phyloP scores from a whole-genome alignment of 2,329 filamentous ascomycete species.

The Claviceps africana region DNA sequence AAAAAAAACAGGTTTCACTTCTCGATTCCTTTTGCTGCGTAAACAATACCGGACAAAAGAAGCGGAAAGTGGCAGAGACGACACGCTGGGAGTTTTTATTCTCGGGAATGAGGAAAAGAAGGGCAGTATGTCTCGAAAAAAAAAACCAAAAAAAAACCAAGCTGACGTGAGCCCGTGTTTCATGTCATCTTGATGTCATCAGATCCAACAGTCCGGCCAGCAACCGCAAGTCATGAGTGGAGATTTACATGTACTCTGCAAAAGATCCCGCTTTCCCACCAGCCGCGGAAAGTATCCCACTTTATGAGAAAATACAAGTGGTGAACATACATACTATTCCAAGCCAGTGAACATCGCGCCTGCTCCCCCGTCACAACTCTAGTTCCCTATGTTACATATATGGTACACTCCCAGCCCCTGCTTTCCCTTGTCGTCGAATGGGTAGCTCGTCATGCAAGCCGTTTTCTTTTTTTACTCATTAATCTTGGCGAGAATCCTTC shows the following conservation, averaged over 20 bases:
- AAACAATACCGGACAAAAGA: too few relatives aligned
- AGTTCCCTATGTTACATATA: conserved; percentile 20
- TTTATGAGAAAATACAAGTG: neutral
- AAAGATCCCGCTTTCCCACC: conserved; percentile 11
- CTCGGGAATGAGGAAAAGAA: too few relatives aligned
- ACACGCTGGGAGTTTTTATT: too few relatives aligned
- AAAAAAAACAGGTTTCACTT: too few relatives aligned
- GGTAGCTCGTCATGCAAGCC: conserved; percentile 1
- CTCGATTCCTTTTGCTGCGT: too few relatives aligned
- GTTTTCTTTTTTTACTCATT: conserved; percentile 54
- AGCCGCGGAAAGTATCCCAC: neutral
- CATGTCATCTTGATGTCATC: neutral
- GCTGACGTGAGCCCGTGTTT: neutral
- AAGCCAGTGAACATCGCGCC: neutral
- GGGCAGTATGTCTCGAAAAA: neutral
- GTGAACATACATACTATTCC: neutral
- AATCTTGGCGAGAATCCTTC: conserved; percentile 94
- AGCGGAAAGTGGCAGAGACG: too few relatives aligned
- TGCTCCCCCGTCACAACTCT: neutral
- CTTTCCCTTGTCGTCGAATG: neutral
- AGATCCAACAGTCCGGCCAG: neutral
- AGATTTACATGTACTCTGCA: conserved; percentile 15
- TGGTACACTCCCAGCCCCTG: conserved; percentile 17
- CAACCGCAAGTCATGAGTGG: conserved; percentile 10
- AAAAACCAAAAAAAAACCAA: neutral